Conservation (phyloP, 2,329 filamentous ascomycete genomes). For the Talaromyces sp. region DNA sequence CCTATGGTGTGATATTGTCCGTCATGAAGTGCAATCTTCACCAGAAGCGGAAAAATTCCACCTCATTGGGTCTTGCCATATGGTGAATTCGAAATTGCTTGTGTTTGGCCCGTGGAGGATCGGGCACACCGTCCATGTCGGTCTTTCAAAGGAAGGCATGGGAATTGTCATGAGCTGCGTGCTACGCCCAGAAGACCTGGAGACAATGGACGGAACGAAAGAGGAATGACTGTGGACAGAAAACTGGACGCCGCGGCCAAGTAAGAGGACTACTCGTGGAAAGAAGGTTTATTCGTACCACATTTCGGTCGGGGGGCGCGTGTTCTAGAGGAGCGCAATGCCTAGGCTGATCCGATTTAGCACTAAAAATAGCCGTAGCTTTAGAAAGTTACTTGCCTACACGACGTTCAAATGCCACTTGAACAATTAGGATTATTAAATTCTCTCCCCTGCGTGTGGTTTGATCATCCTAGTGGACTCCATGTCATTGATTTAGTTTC, state of each 20-base stretch:
- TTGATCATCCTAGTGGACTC: too few species aligned
- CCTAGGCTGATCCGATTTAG: neutral
- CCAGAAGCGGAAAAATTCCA: constrained; percentile 8
- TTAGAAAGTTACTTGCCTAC: neutral
- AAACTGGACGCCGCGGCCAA: neutral
- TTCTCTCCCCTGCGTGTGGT: too few species aligned
- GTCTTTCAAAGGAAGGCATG: neutral
- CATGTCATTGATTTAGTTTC: too few species aligned
- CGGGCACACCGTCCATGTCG: constrained; percentile 21
- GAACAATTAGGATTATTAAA: too few species aligned
- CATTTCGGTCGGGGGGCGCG: neutral
- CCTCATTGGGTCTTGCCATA: constrained; percentile 23
- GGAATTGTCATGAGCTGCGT: constrained; percentile 9
- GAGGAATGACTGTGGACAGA: constrained; percentile 8
- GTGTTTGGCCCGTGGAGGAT: constrained; percentile 15
- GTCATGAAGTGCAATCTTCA: constrained; percentile 8
- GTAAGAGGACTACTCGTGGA: neutral
- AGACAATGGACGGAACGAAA: constrained; percentile 1
- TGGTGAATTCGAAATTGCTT: constrained; percentile 19
- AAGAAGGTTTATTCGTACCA: neutral
- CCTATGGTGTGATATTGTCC: constrained; percentile 16
- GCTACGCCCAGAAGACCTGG: neutral
- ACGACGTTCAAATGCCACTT: neutral
- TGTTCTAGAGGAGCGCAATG: neutral
- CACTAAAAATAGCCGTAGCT: neutral